Conservation (phyloP, 2,329 filamentous ascomycete species). For the Emergomyces pasteurianus region DNA sequence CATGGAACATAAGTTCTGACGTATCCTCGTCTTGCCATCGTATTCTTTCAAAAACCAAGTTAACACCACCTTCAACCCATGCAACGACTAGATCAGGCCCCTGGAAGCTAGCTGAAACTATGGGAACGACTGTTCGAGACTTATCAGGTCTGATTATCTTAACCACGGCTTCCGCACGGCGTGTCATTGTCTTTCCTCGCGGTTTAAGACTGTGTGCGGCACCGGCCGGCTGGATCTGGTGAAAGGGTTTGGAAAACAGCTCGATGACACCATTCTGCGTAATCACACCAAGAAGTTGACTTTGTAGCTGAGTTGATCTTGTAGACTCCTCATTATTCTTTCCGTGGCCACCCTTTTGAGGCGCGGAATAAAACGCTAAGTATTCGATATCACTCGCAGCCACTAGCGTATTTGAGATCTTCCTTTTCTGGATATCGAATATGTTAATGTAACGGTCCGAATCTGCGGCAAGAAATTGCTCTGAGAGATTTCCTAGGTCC, state of each 20-base stretch:
- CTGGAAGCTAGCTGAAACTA: constrained; percentile 35
- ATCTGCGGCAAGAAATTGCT: constrained; percentile 38
- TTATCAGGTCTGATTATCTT: constrained; percentile 33
- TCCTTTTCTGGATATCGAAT: constrained; percentile 33
- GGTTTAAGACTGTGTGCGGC: constrained; percentile 32
- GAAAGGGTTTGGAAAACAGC: constrained; percentile 39
- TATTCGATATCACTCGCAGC: constrained; percentile 35
- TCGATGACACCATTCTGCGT: constrained; percentile 39
- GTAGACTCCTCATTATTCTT: constrained; percentile 8
- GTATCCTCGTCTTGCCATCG: constrained; percentile 35
- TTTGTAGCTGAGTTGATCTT: constrained; percentile 16
- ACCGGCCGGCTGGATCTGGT: constrained; percentile 20
- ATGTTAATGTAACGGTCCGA: constrained; percentile 40
- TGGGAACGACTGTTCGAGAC: constrained; percentile 27
- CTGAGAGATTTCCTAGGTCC: constrained; percentile 20
- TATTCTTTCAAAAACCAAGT: constrained; percentile 38
- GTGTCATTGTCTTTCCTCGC: constrained; percentile 33
- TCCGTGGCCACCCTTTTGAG: constrained; percentile 8
- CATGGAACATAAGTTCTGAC: constrained; percentile 33
- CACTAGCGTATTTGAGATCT: constrained; percentile 37
- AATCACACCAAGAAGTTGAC: constrained; percentile 35
- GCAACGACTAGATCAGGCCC: constrained; percentile 36
- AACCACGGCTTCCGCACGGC: constrained; percentile 33
- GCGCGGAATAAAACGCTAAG: constrained; percentile 25
- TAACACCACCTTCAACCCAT: constrained; percentile 39